Evolutionary conservation across 768 basidiomycete genomes (phyloP), one percentile per base, ranked within the genome.

Genomic region (Pleurotus pulmonarius): DNA sequence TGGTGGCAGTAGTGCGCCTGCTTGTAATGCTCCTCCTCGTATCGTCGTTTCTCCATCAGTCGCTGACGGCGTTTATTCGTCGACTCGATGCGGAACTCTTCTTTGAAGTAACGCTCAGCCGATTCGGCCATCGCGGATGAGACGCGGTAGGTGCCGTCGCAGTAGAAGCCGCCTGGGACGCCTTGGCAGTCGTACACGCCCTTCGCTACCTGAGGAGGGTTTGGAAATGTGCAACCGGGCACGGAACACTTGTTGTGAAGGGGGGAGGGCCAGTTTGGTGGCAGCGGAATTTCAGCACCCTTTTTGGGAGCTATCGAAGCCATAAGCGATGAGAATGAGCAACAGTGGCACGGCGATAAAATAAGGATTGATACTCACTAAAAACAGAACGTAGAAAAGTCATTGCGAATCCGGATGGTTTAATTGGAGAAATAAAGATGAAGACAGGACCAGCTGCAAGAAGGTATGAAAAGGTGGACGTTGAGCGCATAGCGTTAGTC

Each of bases 191-290:
- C 56, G 56, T 70, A 73, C 3, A 43, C 56, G 9, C 72, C 72
- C 29, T 63, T 56, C 7, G 56, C 66, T 9, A 62, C 63, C 53
- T 73, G 71, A 34, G 69, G 69, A 7, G 63, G 62, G 57, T 73
- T 73, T 22, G 63, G 58, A 45, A 59, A 66, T 8, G 43, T 41
- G 60, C 72, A 73, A 16, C 39, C 46, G 7, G 57, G 52, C 22
- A 60, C 58, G 43, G 52, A 66, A 61, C 72, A 73, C 58, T 67
- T 67, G 58, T 62, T 64, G 58, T 70, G 65, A 29, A 69, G 59
- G 16, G 56, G 57, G 3, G 65, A 62, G 3, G 67, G 67, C 65
- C 68, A 67, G 47, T 59, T 52, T 16, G 58, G 24, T 3, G 62
- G 63, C 29, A 61, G 59, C 8, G 59, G 5, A 16, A 34, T 25